Base-by-base conservation (phyloP, 768 basidiomycete species). In the Leucosporidium creatinivorum region DNA sequence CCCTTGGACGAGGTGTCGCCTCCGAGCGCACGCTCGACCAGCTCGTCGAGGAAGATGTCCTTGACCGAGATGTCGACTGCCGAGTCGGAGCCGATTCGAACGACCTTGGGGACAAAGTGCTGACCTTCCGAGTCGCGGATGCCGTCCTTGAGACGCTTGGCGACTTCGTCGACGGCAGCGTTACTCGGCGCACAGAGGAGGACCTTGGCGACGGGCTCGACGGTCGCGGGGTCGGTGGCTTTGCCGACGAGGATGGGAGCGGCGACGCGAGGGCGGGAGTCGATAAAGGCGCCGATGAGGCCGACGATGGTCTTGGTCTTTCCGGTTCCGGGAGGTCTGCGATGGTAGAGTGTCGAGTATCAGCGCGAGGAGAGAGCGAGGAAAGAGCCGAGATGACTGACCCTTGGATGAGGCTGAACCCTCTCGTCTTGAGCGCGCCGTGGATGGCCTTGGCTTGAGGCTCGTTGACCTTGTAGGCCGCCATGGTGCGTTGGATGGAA, bases 231-330 rank as follows among this genome's bases (percentile, higher is more conserved):
- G 79, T 47, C 77, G 79, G 23, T 77, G 72, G 62, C 69, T 77
- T 62, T 77, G 80, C 26, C 86, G 85, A 33, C 81, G 81, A 17
- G 84, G 79, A 59, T 86, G 82, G 26, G 82, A 6, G 51, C 52
- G 17, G 66, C 68, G 36, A 55, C 44, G 51, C 66, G 73, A 28
- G 68, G 67, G n/a, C 69, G 69, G 25, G 55, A 59, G 63, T 69
- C 68, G 49, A 96, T 77, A 75, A 88, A 91, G 6, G 87, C 84
- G 51, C 89, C 86, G 9, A 96, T 88, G n/a, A 99, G 82, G 26
- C 91, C 92, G 73, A 91, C 91, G 69, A 99, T 98, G 1, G 96
- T 99, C 26, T 91, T 94, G 13, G 96, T 99, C 80, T 99, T 99
- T 18, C 96, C 96, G 0, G 96, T 99, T 63, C 96, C 96, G 2